Percentiles rank a stretch among this genome's conserved stretches.
Conservation (phyloP, 2,329 filamentous ascomycete genomes). For the Exserohilum turcica region DNA sequence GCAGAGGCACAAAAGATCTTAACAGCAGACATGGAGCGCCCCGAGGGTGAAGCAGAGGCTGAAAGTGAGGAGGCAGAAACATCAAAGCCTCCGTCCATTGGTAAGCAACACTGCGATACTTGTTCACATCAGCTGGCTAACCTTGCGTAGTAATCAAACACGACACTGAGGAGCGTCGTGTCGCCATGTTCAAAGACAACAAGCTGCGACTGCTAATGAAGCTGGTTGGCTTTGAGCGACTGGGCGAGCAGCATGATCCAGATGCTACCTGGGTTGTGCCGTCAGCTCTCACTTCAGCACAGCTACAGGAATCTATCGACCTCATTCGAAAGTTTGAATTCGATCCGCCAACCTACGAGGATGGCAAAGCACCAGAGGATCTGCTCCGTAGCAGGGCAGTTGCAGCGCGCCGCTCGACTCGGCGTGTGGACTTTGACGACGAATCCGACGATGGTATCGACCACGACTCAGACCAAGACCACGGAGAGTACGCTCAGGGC, state of each 20-base stretch:
- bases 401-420: conserved; percentile 46
- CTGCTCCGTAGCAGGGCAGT: conserved; percentile 75
- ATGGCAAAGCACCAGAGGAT: conserved; percentile 74
- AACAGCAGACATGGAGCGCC: conserved; percentile 34
- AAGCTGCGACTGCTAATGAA: conserved; percentile 84
- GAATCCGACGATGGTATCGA: conserved; percentile 68
- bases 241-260: conserved; percentile 70
- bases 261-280: conserved; percentile 82
- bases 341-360: conserved; percentile 75
- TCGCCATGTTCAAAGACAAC: conserved; percentile 85
- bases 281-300: conserved; percentile 64
- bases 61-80: conserved; percentile 44
- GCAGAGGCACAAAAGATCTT: conserved; percentile 63
- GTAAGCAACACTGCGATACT: conserved; percentile 29
- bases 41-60: conserved; percentile 30
- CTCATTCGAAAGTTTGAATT: conserved; percentile 79
- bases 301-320: conserved; percentile 71
- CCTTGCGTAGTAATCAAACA: conserved; percentile 51
- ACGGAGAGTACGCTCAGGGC: conserved; percentile 69
- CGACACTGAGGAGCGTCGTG: conserved; percentile 68
- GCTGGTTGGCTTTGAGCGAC: conserved; percentile 70
- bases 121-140: conserved; percentile 11
- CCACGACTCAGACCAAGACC: conserved; percentile 59
- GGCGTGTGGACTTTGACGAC: conserved; percentile 69
- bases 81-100: conserved; percentile 53